Base-by-base conservation (phyloP, 2,329 filamentous ascomycete genomes). In the Metarhizium brunneum region DNA sequence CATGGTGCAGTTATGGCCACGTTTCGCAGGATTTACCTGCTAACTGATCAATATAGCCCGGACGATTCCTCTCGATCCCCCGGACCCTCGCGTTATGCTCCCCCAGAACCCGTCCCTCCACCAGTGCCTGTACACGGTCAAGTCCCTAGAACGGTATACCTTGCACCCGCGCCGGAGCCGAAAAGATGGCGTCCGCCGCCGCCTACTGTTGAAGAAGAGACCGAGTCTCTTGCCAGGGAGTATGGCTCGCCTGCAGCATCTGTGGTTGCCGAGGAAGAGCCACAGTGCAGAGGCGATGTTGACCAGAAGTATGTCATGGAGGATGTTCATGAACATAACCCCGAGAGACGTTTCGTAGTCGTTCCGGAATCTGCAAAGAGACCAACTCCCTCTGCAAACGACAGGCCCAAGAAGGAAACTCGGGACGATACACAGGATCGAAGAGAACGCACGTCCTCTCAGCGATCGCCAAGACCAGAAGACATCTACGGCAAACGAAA, bases 171-270 rank as follows among this genome's bases (percentile, higher is more conserved):
- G 54, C 54, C 56, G 38, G 25, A 54, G 2, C 18, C 43, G 16
- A 56, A 51, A 64, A 68, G 59, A 54, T 63, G 67, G 58, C 77
- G 74, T 65, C 84, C 86, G 6, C 86, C 86, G 1, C 75, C 76
- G 18, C 85, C 87, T 4, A 83, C 70, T 40, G 85, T 86, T 50
- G 87, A 92, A 66, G 87, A 91, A 65, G 87, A 90, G 67, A 72
- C 66, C 16, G 76, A 74, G 14, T 81, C 86, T 7, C 69, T 89
- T 42, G 79, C 79, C 6, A 82, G 77, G 65, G 87, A 91, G 65
- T 70, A 81, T 62, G 74, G 76, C 30, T 69, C 70, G 32, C 52
- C 54, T 11, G 57, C 68, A 42, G 61, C 61, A 52, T 67, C 61
- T 47, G 63, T 60, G 18, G 42, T 57, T 11, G 60, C 58, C 54